Conservation (phyloP, 2,329 filamentous ascomycete genomes). For the Talaromyces amestolkiae region DNA sequence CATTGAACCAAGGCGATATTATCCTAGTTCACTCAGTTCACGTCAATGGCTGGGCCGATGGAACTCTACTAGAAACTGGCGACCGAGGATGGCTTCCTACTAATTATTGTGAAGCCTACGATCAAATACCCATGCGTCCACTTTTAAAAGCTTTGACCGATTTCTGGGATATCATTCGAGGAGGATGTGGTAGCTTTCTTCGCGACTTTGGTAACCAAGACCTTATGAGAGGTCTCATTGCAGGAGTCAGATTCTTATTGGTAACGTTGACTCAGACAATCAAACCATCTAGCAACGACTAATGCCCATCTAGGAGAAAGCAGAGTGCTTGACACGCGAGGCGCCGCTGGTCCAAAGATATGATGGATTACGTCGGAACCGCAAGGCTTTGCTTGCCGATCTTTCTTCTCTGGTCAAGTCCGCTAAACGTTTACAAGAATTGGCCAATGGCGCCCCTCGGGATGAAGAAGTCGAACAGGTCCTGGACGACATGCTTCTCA, state of each 20-base stretch:
- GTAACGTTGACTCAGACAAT: conserved; percentile 48
- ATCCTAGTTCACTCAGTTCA: conserved; percentile 95
- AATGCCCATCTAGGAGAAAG: conserved; percentile 65
- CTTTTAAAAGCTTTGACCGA: conserved; percentile 82
- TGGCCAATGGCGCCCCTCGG: conserved; percentile 52
- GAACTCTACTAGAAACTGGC: conserved; percentile 80
- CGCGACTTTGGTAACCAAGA: conserved; percentile 86
- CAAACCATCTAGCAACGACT: conserved; percentile 3
- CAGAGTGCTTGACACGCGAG: conserved; percentile 82
- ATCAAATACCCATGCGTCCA: conserved; percentile 80
- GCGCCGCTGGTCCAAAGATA: conserved; percentile 71
- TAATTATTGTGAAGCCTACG: conserved; percentile 95
- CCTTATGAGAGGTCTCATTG: conserved; percentile 90
- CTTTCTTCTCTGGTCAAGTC: conserved; percentile 85
- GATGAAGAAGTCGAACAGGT: conserved; percentile 51
- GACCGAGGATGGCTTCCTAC: conserved; percentile 93
- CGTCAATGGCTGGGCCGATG: conserved; percentile 97
- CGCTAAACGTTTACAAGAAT: conserved; percentile 78
- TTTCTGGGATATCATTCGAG: conserved; percentile 86
- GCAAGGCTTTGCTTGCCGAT: conserved; percentile 85
- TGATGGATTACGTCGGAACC: conserved; percentile 71
- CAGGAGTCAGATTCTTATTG: conserved; percentile 83
- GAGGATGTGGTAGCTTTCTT: conserved; percentile 70
- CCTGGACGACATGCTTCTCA: conserved; percentile 88
- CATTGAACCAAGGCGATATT: conserved; percentile 85